Percentiles rank a stretch among this genome's conserved stretches.
Evolutionary conservation across 768 basidiomycete genomes (phyloP).

Genomic region (Hypsizygus marmoreus): DNA sequence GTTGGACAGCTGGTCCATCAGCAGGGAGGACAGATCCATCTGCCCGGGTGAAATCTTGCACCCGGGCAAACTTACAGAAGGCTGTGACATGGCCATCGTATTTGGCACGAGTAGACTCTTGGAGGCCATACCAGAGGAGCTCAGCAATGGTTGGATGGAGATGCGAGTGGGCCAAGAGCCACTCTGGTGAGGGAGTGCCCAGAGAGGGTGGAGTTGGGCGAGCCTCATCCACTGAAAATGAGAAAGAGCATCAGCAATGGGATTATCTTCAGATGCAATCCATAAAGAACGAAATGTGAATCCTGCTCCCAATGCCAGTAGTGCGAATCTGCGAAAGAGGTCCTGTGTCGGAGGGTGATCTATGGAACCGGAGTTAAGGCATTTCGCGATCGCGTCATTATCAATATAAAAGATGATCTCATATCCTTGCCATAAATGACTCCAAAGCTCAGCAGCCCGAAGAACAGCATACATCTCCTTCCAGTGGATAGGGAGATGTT

Average conservation of each 20-base stretch:
- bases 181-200: conserved; percentile 17
- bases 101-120: conserved; percentile 27
- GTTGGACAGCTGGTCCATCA: conserved; percentile 15
- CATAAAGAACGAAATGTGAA: conserved; percentile 27
- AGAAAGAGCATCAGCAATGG: conserved; percentile 28
- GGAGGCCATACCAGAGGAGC: conserved; percentile 32
- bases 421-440: conserved; percentile 18
- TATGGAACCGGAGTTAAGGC: conserved; percentile 12
- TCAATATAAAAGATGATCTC: conserved; percentile 32
- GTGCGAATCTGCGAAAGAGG: conserved; percentile 14
- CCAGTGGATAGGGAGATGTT: conserved; percentile 29
- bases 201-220: conserved; percentile 23
- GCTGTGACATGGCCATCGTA: too few relatives aligned
- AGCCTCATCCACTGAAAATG: conserved; percentile 25
- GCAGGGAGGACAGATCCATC: conserved; percentile 21
- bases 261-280: conserved; percentile 21
- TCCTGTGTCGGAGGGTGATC: too few relatives aligned
- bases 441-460: conserved; percentile 31
- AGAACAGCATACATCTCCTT: conserved; percentile 34
- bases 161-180: conserved; percentile 20
- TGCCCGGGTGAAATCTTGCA: too few relatives aligned
- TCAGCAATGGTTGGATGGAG: conserved; percentile 19
- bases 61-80: too few relatives aligned
- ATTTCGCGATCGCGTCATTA: conserved; percentile 26
- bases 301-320: conserved; percentile 18